These are phyloP conservation scores for Magnolia officinalis DNA, from an alignment of 164 flowering plant genomes.

Conservation along the genomic window DNA sequence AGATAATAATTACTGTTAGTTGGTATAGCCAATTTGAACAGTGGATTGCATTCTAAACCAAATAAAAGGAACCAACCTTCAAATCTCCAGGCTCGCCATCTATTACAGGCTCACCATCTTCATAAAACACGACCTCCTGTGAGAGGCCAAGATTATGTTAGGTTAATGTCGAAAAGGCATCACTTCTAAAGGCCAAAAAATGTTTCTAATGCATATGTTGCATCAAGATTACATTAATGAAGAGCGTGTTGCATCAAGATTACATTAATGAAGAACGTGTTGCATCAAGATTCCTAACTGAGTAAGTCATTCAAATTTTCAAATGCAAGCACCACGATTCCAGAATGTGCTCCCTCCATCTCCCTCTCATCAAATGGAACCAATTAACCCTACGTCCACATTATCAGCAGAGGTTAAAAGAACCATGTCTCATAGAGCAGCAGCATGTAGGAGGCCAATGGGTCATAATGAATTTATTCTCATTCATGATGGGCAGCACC, in stretches of 20 bases:
- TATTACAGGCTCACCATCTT: constrained; percentile 92
- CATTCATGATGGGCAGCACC: no score
- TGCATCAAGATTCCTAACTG: neutral
- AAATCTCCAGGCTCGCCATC: constrained; percentile 98
- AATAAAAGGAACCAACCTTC: constrained; percentile 44
- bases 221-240: neutral
- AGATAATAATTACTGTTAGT: neutral
- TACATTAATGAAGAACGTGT: neutral
- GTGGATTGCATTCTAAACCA: neutral
- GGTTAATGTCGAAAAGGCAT: neutral
- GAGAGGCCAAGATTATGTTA: constrained; percentile 8
- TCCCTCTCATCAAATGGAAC: no score
- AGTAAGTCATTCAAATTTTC: neutral
- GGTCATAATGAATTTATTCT: neutral
- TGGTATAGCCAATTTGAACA: neutral
- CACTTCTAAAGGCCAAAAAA: neutral
- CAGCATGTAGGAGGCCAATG: neutral
- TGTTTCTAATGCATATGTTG: neutral
- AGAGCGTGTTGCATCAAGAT: neutral
- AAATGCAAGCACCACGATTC: neutral
- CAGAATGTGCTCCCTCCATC: no score
- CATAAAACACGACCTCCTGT: constrained; percentile 90
- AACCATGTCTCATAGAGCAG: neutral
- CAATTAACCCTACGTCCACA: neutral
- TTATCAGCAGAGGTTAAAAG: neutral